Base-by-base conservation (phyloP, 257 asterid species). In the Lithospermum erythrorhizon region DNA sequence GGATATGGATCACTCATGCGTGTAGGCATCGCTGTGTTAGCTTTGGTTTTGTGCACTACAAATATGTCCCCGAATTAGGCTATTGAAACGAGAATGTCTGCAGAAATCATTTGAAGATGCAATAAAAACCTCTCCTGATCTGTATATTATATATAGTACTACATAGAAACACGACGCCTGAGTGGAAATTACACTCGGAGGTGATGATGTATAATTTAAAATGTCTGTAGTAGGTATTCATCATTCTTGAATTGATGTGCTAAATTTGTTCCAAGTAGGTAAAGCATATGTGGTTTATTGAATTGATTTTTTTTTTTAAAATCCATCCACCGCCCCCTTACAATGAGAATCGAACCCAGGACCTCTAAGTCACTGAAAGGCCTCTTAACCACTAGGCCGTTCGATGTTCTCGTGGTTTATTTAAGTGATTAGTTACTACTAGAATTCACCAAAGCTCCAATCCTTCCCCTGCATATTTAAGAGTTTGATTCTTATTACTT, bases 131-230 rank as follows among this genome's bases (percentile, higher is more conserved):
- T 22, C 57, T n/a, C 24, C 47, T 41, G 51, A 41, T 53, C 15
- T 51, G 62, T 65, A 56, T 37, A 55, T 11, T 41, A 41, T 41
- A 41, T 41, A 41, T 11, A 41, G 49, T 41, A 55, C 56, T 32
- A 21, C 47, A 54, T 32, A 29, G 45, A 25, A 53, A 54, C 57
- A 24, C 23, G 20, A 53, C 53, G 21, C 15, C 55, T 3, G 24
- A 53, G 53, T 32, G 47, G 37, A 17, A 63, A 63, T 32, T 52
- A 57, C 67, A 21, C 53, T 53, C 60, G 20, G 53, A 53, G 67
- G 45, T 25, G 67, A 37, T 54, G 8, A 35, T 41, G 17, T 32
- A 56, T 55, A 55, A 23, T 23, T 56, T 20, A 55, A 56, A 32
- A 55, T 56, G 23, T 65, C 10, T 35, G 21, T 21, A 6, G 35